Percentiles rank a stretch among this genome's conserved stretches.
phyloP scores from a whole-genome alignment of 495 filamentous ascomycete genomes.

The Pseudevernia furfuracea region DNA sequence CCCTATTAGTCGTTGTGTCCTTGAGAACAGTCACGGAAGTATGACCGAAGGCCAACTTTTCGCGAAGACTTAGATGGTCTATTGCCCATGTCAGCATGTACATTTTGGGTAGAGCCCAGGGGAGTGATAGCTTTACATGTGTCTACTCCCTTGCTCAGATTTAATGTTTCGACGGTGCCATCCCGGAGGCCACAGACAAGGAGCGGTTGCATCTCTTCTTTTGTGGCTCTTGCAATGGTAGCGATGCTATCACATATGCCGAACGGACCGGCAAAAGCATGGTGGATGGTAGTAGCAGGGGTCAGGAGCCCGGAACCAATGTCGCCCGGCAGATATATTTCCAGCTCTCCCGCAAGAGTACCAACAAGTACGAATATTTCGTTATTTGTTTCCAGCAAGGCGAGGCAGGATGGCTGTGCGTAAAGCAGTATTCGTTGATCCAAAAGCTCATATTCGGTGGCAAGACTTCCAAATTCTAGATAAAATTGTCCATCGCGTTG shows the following conservation, averaged over 20 bases:
- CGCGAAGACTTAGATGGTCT: constrained; percentile 7
- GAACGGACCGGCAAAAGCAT: constrained; percentile 18
- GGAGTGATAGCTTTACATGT: neutral
- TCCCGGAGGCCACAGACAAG: constrained; percentile 26
- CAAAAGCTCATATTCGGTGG: constrained; percentile 7
- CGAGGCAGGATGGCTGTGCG: constrained; percentile 6
- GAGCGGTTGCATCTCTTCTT: neutral
- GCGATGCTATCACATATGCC: constrained; percentile 28
- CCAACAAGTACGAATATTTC: constrained; percentile 5
- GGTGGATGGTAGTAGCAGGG: neutral
- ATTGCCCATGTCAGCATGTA: neutral
- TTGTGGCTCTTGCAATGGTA: neutral
- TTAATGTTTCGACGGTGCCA: constrained; percentile 19
- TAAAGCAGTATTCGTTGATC: neutral
- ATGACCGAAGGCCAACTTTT: constrained; percentile 22
- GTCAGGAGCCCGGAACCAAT: constrained; percentile 3
- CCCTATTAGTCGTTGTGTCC: constrained; percentile 7
- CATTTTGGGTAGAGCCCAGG: neutral
- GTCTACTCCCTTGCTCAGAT: neutral
- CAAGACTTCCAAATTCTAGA: constrained; percentile 11
- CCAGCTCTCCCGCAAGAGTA: constrained; percentile 15
- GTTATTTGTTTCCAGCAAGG: neutral
- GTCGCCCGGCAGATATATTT: neutral
- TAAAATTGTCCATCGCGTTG: constrained; percentile 1
- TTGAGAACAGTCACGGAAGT: constrained; percentile 24